Evolutionary conservation across 2,329 filamentous ascomycete genomes (phyloP).

Genomic region (Colletotrichum phormii): DNA sequence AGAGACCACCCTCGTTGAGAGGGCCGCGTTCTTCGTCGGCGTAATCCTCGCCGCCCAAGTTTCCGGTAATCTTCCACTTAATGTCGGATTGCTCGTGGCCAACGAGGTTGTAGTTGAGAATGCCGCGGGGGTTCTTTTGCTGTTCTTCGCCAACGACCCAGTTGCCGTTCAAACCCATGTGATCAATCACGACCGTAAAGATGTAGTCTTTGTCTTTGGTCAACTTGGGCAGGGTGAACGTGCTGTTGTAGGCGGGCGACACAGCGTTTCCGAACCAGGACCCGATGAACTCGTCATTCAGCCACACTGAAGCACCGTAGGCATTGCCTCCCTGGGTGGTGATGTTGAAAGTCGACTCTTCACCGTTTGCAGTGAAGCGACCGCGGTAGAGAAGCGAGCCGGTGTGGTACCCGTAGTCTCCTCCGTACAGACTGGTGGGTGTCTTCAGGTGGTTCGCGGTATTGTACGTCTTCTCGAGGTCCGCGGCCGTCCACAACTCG

Average conservation of each 20-base stretch:
- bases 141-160: slow-evolving; percentile 65
- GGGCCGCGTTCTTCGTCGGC: slow-evolving; percentile 66
- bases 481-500: slow-evolving; percentile 55
- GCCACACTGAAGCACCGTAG: slow-evolving; percentile 73
- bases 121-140: slow-evolving; percentile 69
- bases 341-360: slow-evolving; percentile 65
- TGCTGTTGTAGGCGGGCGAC: slow-evolving; percentile 60
- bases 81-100: slow-evolving; percentile 59
- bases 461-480: slow-evolving; percentile 45
- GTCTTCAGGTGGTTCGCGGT: slow-evolving; percentile 58
- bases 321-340: slow-evolving; percentile 72
- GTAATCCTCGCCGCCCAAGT: slow-evolving; percentile 69
- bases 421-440: slow-evolving; percentile 71
- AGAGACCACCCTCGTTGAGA: slow-evolving; percentile 71
- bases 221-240: slow-evolving; percentile 65
- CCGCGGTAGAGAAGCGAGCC: slow-evolving; percentile 75
- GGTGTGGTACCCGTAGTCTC: slow-evolving; percentile 77
- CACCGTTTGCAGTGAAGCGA: slow-evolving; percentile 69
- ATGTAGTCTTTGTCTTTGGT: slow-evolving; percentile 63
- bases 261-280: slow-evolving; percentile 67
- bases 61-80: slow-evolving; percentile 72
- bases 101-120: slow-evolving; percentile 66
- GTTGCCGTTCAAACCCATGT: slow-evolving; percentile 75
- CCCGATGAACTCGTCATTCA: slow-evolving; percentile 70
- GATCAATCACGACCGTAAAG: slow-evolving; percentile 75